A percentile compares a stretch with the other conserved stretches of the same genome.
Conservation (phyloP, 2,329 filamentous ascomycete genomes). For the Aspergillus cejpii region DNA sequence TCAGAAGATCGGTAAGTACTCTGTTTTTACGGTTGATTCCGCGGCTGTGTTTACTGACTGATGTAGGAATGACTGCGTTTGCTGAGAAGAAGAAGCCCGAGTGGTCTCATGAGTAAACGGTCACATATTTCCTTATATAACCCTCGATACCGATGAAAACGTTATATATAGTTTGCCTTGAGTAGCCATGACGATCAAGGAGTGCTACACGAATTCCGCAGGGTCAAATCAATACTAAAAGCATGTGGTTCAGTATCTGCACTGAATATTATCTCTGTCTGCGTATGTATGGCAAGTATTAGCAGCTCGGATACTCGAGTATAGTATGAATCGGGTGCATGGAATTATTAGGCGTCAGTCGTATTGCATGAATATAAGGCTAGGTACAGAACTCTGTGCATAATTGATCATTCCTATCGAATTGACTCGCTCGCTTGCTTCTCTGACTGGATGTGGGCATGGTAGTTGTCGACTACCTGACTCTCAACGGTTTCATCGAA, state of each 20-base stretch:
- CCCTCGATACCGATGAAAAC: too few species aligned
- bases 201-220: too few species aligned
- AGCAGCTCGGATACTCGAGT: too few species aligned
- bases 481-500: constrained; percentile 41
- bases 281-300: too few species aligned
- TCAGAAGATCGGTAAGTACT: constrained; percentile 75
- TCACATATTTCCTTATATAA: too few species aligned
- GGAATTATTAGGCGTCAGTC: constrained; percentile 1
- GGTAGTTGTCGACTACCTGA: constrained; percentile 26
- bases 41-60: constrained; percentile 9
- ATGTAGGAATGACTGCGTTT: constrained; percentile 74
- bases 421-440: constrained; percentile 31
- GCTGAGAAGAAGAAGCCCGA: constrained; percentile 88
- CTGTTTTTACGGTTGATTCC: background rate
- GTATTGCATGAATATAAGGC: constrained; percentile 1
- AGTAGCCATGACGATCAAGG: too few species aligned
- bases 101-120: constrained; percentile 68
- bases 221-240: too few species aligned
- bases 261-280: too few species aligned
- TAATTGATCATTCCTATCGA: constrained; percentile 6
- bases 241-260: too few species aligned
- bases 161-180: too few species aligned
- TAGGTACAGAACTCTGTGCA: too few species aligned
- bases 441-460: constrained; percentile 43
- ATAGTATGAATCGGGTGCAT: background rate